Percentiles rank a stretch among this genome's conserved stretches.
These are phyloP conservation scores for Chaetomium cochliodes DNA, from an alignment of 495 filamentous ascomycete genomes.

Conservation along the genomic window DNA sequence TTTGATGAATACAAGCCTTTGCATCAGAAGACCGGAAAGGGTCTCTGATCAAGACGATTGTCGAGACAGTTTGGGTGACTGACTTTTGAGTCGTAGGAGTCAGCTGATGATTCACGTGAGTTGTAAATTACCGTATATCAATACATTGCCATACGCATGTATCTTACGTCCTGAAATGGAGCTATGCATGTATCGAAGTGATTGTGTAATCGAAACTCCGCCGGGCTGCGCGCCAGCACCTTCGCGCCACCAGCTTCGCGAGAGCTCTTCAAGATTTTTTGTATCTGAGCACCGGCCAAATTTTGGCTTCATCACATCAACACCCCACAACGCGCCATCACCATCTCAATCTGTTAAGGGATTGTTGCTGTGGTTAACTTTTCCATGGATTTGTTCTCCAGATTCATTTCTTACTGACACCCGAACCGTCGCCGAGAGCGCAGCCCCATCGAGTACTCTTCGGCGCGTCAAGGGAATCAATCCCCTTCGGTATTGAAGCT, in stretches of 20 bases:
- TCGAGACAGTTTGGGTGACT: too few relatives aligned
- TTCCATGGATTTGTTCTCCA: slow-evolving; percentile 19
- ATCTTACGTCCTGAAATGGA: background rate
- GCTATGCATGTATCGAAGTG: slow-evolving; percentile 11
- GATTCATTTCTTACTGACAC: slow-evolving; percentile 1
- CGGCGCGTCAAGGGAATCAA: background rate
- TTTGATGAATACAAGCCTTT: too few relatives aligned
- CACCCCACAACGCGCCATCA: slow-evolving; percentile 21
- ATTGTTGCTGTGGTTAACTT: background rate
- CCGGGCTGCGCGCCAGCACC: slow-evolving; percentile 24
- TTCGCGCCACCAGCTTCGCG: slow-evolving; percentile 29
- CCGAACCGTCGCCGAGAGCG: slow-evolving; percentile 4
- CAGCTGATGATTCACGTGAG: too few relatives aligned
- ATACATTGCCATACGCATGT: background rate
- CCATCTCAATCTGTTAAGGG: slow-evolving; percentile 25
- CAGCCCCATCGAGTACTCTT: slow-evolving; percentile 3
- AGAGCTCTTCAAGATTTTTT: slow-evolving; percentile 31
- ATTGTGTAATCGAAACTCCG: background rate
- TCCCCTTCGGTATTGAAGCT: slow-evolving; percentile 38
- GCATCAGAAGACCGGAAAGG: too few relatives aligned
- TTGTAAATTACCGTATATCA: too few relatives aligned
- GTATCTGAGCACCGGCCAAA: slow-evolving; percentile 29
- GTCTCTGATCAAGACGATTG: too few relatives aligned
- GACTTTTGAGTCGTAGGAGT: too few relatives aligned
- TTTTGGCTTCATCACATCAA: slow-evolving; percentile 28